These are phyloP conservation scores for Daedalea quercina DNA, from an alignment of 768 basidiomycete genomes.

Conservation along the genomic window DNA sequence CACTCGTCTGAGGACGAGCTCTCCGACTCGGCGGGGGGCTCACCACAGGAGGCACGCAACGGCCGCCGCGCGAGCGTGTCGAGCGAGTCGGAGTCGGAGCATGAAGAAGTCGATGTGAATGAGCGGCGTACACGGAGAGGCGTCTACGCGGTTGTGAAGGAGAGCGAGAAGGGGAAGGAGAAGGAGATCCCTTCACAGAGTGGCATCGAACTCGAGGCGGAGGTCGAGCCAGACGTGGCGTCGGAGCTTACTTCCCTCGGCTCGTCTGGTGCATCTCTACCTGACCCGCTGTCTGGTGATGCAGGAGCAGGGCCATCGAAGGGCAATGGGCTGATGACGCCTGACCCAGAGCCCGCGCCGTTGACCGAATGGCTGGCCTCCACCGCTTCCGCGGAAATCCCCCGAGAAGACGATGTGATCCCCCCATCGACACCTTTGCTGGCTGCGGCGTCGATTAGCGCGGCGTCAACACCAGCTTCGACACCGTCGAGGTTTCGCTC, in stretches of 20 bases:
- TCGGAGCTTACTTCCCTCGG: slow-evolving; percentile 44
- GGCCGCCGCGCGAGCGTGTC: slow-evolving; percentile 40
- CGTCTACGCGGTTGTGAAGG: slow-evolving; percentile 62
- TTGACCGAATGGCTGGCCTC: background rate
- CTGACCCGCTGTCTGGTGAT: background rate
- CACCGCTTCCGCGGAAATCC: background rate
- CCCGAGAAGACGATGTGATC: background rate
- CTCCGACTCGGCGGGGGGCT: slow-evolving; percentile 24
- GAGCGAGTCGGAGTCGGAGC: slow-evolving; percentile 22
- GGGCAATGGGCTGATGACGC: slow-evolving; percentile 20
- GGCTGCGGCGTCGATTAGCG: background rate
- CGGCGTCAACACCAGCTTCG: slow-evolving; percentile 5
- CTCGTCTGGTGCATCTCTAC: slow-evolving; percentile 25
- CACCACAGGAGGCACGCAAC: slow-evolving; percentile 32
- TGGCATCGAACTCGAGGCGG: slow-evolving; percentile 28
- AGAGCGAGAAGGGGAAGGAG: slow-evolving; percentile 46
- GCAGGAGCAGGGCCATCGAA: slow-evolving; percentile 8
- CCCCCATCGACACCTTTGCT: background rate
- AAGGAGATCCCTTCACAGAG: slow-evolving; percentile 33
- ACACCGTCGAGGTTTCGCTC: slow-evolving; percentile 35
- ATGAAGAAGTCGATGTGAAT: slow-evolving; percentile 53
- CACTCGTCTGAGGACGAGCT: slow-evolving; percentile 48
- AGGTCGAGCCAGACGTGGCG: slow-evolving; percentile 39
- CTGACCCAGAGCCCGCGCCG: slow-evolving; percentile 18
- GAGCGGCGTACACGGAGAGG: slow-evolving; percentile 78